phyloP scores from a whole-genome alignment of 352 stramenopile genomes.

The Phytophthora fragariae region DNA sequence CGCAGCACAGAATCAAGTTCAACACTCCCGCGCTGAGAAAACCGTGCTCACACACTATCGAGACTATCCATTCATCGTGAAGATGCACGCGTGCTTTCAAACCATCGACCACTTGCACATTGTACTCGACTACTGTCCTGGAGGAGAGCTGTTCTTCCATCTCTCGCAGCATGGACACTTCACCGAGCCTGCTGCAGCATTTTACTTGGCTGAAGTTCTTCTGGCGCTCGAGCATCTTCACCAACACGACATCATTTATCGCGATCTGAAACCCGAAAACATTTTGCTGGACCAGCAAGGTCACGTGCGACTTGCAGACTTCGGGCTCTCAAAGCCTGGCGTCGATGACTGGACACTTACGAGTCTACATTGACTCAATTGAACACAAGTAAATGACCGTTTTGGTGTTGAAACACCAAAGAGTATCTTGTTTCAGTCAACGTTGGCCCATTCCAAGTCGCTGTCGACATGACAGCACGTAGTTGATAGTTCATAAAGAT shows the following conservation, averaged over 20 bases:
- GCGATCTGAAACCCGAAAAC: slow-evolving; percentile 94
- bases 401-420: no score
- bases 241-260: slow-evolving; percentile 81
- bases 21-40: slow-evolving; percentile 88
- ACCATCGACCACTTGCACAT: slow-evolving; percentile 81
- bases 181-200: slow-evolving; percentile 74
- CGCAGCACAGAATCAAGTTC: slow-evolving; percentile 81
- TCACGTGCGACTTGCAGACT: slow-evolving; percentile 90
- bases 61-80: slow-evolving; percentile 93
- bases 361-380: no score
- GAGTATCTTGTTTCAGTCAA: no score
- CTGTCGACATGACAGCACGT: no score
- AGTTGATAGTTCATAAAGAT: no score
- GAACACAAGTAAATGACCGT: no score
- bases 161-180: slow-evolving; percentile 81
- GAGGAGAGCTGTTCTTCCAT: slow-evolving; percentile 88
- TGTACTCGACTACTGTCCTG: slow-evolving; percentile 81
- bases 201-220: slow-evolving; percentile 91
- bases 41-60: slow-evolving; percentile 89
- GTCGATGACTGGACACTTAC: slow-evolving; percentile 70
- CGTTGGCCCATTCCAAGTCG: no score
- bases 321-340: slow-evolving; percentile 86
- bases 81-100: slow-evolving; percentile 90
- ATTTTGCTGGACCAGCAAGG: slow-evolving; percentile 89
- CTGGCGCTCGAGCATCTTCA: slow-evolving; percentile 85